Percentiles rank a stretch among this genome's conserved stretches.
phyloP scores from a whole-genome alignment of 23 red algal species.

The Porphyridium purpureum region DNA sequence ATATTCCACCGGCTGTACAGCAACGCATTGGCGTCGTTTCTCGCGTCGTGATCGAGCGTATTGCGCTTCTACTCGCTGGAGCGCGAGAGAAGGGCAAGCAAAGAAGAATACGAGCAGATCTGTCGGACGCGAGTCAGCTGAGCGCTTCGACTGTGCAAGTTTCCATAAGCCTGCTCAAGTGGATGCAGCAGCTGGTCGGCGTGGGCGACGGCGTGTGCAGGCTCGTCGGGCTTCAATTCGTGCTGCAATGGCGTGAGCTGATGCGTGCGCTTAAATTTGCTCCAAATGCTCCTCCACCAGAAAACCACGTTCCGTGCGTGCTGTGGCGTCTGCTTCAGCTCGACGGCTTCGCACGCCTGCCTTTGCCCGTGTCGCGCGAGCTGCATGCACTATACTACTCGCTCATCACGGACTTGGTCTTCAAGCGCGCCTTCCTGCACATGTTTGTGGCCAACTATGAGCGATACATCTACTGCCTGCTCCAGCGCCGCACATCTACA shows the following conservation, averaged over 20 bases:
- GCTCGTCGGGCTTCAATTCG: constrained; percentile 11
- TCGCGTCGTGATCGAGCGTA: too few relatives aligned
- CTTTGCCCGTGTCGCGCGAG: neutral
- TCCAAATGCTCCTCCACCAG: too few relatives aligned
- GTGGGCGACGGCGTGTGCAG: constrained; percentile 42
- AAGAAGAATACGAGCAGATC: too few relatives aligned
- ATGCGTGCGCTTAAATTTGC: too few relatives aligned
- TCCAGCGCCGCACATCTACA: too few relatives aligned
- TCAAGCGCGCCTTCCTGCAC: constrained; percentile 46
- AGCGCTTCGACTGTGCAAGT: neutral
- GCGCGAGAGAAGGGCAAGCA: too few relatives aligned
- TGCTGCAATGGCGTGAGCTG: too few relatives aligned
- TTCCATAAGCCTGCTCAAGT: constrained; percentile 3
- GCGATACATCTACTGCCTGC: constrained; percentile 24
- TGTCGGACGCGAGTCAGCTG: neutral
- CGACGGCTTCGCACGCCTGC: constrained; percentile 17
- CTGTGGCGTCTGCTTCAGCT: constrained; percentile 25
- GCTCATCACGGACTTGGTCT: constrained; percentile 52
- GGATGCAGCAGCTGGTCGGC: constrained; percentile 23
- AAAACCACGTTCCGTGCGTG: too few relatives aligned
- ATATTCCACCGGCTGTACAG: constrained; percentile 6
- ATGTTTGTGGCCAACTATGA: constrained; percentile 37
- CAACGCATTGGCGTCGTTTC: too few relatives aligned
- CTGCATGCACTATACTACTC: constrained; percentile 56
- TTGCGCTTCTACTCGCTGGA: too few relatives aligned